Evolutionary conservation across 805 yeast species (phyloP).

Genomic region (Kodamaea hsintzibuensis): DNA sequence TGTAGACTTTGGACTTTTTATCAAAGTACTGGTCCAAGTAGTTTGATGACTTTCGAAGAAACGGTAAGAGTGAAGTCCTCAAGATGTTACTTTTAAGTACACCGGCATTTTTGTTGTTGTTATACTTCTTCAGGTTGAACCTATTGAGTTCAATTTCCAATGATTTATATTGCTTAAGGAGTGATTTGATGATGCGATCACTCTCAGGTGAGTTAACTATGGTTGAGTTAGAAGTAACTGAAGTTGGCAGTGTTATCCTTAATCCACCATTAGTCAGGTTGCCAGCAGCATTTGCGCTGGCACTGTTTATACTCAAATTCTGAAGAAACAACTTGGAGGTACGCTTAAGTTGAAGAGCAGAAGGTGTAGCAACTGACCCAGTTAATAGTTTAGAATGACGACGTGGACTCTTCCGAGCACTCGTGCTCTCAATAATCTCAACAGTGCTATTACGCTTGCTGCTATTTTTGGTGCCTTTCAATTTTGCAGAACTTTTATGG

Average conservation of each 20-base stretch:
- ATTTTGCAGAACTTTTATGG: neutral
- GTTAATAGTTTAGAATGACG: neutral
- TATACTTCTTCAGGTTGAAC: slow-evolving; percentile 39
- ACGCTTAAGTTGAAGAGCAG: slow-evolving; percentile 2
- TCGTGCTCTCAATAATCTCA: neutral
- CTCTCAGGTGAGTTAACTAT: slow-evolving; percentile 12
- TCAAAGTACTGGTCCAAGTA: slow-evolving; percentile 23
- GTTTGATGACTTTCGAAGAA: slow-evolving; percentile 32
- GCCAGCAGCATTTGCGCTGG: neutral
- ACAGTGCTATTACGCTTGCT: neutral
- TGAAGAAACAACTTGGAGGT: neutral
- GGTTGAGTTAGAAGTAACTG: neutral
- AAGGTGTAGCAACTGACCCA: neutral
- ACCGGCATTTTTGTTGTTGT: slow-evolving; percentile 22
- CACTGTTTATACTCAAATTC: neutral
- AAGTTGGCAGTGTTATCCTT: neutral
- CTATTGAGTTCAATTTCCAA: slow-evolving; percentile 46
- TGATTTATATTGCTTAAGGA: slow-evolving; percentile 34
- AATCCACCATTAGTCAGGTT: too few relatives aligned
- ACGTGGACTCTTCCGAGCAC: slow-evolving; percentile 1
- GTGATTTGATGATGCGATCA: slow-evolving; percentile 23
- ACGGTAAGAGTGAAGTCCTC: slow-evolving; percentile 48
- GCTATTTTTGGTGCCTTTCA: neutral
- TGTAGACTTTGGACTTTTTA: slow-evolving; percentile 24
- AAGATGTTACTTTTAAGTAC: slow-evolving; percentile 47